Conservation (phyloP, 176 grass and related monocot species). For the Aegilops longissima region DNA sequence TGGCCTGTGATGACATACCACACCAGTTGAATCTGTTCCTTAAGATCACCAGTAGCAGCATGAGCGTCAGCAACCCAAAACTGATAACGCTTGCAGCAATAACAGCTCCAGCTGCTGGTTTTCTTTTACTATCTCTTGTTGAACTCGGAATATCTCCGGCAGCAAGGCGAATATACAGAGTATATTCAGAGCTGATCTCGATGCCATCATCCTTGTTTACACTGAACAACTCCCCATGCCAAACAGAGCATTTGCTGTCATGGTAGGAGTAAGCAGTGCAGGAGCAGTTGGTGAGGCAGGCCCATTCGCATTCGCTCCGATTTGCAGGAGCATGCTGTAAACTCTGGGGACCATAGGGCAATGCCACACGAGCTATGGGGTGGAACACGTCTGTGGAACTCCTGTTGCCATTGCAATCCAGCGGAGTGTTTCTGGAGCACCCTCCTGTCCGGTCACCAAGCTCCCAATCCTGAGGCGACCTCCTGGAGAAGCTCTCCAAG, state of each 20-base stretch:
- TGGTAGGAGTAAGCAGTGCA: not conserved
- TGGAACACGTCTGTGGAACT: conserved; percentile 37
- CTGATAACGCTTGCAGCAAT: not conserved
- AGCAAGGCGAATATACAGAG: not conserved
- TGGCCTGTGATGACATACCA: not conserved
- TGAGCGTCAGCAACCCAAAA: not conserved
- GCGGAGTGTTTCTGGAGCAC: conserved; percentile 31
- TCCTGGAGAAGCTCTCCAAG: not conserved
- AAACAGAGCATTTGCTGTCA: not conserved
- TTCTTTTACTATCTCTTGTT: not conserved
- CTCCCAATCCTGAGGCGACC: conserved; percentile 18
- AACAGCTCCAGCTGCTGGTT: not conserved
- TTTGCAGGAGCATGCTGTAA: not conserved
- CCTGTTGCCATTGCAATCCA: conserved; percentile 26
- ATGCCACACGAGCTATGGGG: conserved; percentile 11
- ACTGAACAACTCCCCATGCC: not conserved
- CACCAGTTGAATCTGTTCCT: not conserved
- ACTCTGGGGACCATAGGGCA: conserved; percentile 24
- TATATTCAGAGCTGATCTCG: not conserved
- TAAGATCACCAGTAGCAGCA: not conserved
- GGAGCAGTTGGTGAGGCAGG: conserved; percentile 39
- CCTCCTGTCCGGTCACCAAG: conserved; percentile 34
- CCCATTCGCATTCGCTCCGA: conserved; percentile 28
- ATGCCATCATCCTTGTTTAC: not conserved
- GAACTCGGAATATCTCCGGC: not conserved